Conservation (phyloP, 805 yeast genomes). For the Zygoascus biomembranicola region DNA sequence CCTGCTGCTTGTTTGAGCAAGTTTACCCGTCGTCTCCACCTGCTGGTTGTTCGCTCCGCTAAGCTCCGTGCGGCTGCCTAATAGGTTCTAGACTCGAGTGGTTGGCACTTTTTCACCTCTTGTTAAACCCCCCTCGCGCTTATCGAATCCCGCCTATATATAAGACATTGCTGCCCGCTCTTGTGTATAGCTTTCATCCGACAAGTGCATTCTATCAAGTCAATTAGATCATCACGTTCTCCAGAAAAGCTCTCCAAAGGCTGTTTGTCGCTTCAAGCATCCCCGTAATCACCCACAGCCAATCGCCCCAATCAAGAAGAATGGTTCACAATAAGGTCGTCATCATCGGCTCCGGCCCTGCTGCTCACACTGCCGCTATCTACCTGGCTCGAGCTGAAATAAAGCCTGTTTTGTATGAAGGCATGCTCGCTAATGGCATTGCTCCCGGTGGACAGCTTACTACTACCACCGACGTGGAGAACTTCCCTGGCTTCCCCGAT, state of each 20-base stretch:
- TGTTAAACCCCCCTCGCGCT: neutral
- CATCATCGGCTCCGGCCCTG: slow-evolving; percentile 87
- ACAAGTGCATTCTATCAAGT: neutral
- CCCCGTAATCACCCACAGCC: neutral
- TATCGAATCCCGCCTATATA: neutral
- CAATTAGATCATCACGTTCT: neutral
- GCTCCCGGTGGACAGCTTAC: slow-evolving; percentile 99
- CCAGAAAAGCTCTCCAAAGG: neutral
- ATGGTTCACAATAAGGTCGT: slow-evolving; percentile 28
- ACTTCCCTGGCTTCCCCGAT: slow-evolving; percentile 97
- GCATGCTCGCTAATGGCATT: slow-evolving; percentile 92
- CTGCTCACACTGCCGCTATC: slow-evolving; percentile 98
- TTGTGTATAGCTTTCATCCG: neutral
- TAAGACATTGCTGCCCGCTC: neutral
- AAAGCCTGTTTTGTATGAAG: slow-evolving; percentile 89
- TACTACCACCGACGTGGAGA: slow-evolving; percentile 97
- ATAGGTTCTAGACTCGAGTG: neutral
- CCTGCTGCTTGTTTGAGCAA: too few relatives aligned
- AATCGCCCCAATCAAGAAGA: slow-evolving; percentile 4
- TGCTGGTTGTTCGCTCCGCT: too few relatives aligned
- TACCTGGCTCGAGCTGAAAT: slow-evolving; percentile 95
- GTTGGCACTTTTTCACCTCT: neutral
- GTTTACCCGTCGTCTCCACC: too few relatives aligned
- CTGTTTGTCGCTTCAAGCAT: neutral
- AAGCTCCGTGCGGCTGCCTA: neutral